Conservation (phyloP, 2,329 filamentous ascomycete genomes). For the Dothistroma septosporum region DNA sequence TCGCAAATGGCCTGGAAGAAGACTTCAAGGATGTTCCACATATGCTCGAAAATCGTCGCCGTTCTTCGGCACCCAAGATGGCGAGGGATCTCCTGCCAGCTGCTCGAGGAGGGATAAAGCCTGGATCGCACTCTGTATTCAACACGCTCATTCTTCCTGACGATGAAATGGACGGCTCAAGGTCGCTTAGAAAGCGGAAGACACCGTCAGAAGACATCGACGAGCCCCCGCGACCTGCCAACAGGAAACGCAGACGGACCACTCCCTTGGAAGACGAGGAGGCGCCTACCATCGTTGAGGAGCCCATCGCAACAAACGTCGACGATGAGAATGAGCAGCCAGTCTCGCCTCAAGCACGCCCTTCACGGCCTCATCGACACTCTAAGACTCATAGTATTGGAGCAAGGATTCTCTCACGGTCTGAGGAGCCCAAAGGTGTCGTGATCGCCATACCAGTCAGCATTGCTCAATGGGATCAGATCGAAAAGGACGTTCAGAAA, state of each 20-base stretch:
- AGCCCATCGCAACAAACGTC: conserved; percentile 21
- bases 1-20: conserved; percentile 49
- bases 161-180: conserved; percentile 70
- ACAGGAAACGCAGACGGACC: conserved; percentile 42
- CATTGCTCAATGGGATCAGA: conserved; percentile 34
- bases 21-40: conserved; percentile 39
- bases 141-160: conserved; percentile 68
- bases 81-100: conserved; percentile 64
- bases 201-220: conserved; percentile 63
- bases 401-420: conserved; percentile 28
- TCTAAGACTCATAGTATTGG: conserved; percentile 43
- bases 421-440: conserved; percentile 42
- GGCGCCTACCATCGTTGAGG: conserved; percentile 19
- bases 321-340: conserved; percentile 20
- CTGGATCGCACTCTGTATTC: conserved; percentile 73
- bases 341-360: conserved; percentile 30
- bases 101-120: conserved; percentile 59
- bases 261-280: conserved; percentile 29
- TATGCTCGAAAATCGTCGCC: conserved; percentile 43
- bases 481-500: conserved; percentile 47
- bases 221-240: conserved; percentile 33
- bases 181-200: conserved; percentile 74
- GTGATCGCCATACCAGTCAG: conserved; percentile 48
- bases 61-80: conserved; percentile 62
- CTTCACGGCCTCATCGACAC: conserved; percentile 54